Evolutionary conservation across 305 asterid genomes (phyloP), one percentile per base, ranked within the genome.

Genomic region (Fraxinus nigra): DNA sequence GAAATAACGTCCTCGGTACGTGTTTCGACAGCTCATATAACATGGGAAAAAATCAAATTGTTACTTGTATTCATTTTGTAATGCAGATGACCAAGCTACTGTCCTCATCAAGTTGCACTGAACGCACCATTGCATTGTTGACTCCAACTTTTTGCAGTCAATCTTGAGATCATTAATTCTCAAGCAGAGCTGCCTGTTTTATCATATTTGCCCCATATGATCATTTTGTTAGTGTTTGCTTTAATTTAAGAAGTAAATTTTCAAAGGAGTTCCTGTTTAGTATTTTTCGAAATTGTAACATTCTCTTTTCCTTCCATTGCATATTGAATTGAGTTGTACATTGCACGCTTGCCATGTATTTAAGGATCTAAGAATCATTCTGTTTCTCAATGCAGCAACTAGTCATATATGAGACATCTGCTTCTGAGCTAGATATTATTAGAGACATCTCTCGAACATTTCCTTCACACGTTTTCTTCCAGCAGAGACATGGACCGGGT

Each of bases 401-500:
- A 78, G 94, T 96, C 84, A 88, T 94, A 78, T 96, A 94, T 72
- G 98, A 96, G 94, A 96, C 99, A 72, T 94, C 98, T 81, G 92
- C 99, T 84, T 96, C 99, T 16, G 99, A 96, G 90, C 92, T 94
- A 46, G 99, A 96, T 82, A 96, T 96, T 76, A 96, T 96, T 77
- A 92, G 98, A 75, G 99, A 96, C 84, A 96, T 96, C 84, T 96
- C 99, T 86, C 97, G 99, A 63, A 96, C 99, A 69, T 96, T 96
- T 80, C 99, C 99, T 72, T 96, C 99, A 33, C 99, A 96, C 84
- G 92, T 96, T 85, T 94, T 94, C 98, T 96, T 93, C 92, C 97
- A 90, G 91, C 97, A 96, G 93, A 93, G 99, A 87, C 99, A 96
- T 87, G 99, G 98, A 82, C 98, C 98, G 46, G 99, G 99, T 78